Conservation (phyloP, 208 protist species). For the Trypanosoma platydactyli region DNA sequence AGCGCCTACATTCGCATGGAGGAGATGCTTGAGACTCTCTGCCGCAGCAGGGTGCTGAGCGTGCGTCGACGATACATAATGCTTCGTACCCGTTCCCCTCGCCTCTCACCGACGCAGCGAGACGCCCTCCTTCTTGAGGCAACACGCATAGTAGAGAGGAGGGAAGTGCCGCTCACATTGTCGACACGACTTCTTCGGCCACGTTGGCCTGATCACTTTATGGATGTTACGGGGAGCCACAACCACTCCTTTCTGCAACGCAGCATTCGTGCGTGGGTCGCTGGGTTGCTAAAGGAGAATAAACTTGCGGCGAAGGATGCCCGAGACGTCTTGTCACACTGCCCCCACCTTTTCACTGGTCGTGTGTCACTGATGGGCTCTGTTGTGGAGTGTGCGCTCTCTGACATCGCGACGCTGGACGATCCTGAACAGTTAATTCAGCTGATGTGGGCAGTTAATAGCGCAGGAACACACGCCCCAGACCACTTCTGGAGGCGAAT, state of each 20-base stretch:
- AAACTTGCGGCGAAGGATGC: slow-evolving; percentile 37
- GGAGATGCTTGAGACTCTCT: slow-evolving; percentile 5
- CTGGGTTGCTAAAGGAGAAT: slow-evolving; percentile 31
- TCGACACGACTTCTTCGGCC: slow-evolving; percentile 47
- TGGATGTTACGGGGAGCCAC: slow-evolving; percentile 22
- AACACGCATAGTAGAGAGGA: slow-evolving; percentile 38
- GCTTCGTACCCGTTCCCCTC: slow-evolving; percentile 1
- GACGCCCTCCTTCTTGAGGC: slow-evolving; percentile 33
- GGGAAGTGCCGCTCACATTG: slow-evolving; percentile 41
- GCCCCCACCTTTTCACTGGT: slow-evolving; percentile 28
- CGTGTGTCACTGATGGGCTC: slow-evolving; percentile 39
- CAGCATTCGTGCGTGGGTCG: slow-evolving; percentile 44
- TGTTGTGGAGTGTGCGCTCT: slow-evolving; percentile 45
- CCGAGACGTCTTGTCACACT: slow-evolving; percentile 43
- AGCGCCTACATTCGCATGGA: slow-evolving; percentile 22
- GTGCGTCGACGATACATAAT: slow-evolving; percentile 19
- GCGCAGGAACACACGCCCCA: slow-evolving; percentile 44
- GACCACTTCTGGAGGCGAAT: slow-evolving; percentile 57
- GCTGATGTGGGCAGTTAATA: slow-evolving; percentile 70
- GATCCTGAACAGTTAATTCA: slow-evolving; percentile 50
- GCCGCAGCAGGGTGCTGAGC: slow-evolving; percentile 15
- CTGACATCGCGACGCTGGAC: slow-evolving; percentile 31
- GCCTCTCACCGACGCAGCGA: slow-evolving; percentile 23
- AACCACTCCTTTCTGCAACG: slow-evolving; percentile 44
- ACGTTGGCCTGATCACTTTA: slow-evolving; percentile 46